A percentile compares a stretch with the other conserved stretches of the same genome.
Conservation (phyloP, 352 stramenopile species). For the Globisporangium iwayamae region DNA sequence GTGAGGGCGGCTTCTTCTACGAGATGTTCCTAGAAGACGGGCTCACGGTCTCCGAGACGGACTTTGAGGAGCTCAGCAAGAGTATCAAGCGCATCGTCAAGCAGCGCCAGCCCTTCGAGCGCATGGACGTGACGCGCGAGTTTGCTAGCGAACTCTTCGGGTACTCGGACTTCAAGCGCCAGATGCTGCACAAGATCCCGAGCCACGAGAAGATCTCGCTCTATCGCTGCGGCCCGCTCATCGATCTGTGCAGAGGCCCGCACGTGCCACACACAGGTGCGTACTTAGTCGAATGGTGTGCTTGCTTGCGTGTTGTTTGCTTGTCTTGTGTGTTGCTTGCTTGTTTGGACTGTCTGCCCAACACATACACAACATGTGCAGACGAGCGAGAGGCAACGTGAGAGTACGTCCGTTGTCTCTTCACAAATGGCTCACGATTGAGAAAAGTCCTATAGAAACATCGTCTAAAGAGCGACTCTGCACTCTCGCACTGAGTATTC, state of each 20-base stretch:
- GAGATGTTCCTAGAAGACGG: slow-evolving; percentile 81
- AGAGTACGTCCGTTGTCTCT: slow-evolving; percentile 20
- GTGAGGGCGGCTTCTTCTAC: slow-evolving; percentile 99
- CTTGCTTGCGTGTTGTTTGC: slow-evolving; percentile 33
- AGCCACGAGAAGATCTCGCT: slow-evolving; percentile 91
- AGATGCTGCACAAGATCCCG: slow-evolving; percentile 97
- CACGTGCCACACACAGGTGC: slow-evolving; percentile 93
- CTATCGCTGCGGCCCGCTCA: slow-evolving; percentile 97
- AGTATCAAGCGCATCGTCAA: slow-evolving; percentile 96
- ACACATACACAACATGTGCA: slow-evolving; percentile 59
- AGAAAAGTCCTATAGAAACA: slow-evolving; percentile 47
- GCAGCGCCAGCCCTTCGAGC: slow-evolving; percentile 89
- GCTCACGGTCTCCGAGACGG: slow-evolving; percentile 63
- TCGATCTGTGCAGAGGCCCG: slow-evolving; percentile 96
- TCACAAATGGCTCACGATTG: slow-evolving; percentile 18
- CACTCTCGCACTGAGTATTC: slow-evolving; percentile 67
- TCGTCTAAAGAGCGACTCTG: slow-evolving; percentile 68
- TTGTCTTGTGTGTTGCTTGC: slow-evolving; percentile 11
- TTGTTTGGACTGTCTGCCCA: slow-evolving; percentile 41
- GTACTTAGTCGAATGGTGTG: slow-evolving; percentile 11
- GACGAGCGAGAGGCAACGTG: slow-evolving; percentile 79
- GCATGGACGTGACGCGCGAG: slow-evolving; percentile 88
- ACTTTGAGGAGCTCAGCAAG: slow-evolving; percentile 80
- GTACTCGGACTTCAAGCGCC: slow-evolving; percentile 96
- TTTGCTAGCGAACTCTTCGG: slow-evolving; percentile 89